Percentiles rank a stretch among this genome's conserved stretches.
Conservation (phyloP, 2,329 filamentous ascomycete species). For the Lasiodiplodia hormozganensis region DNA sequence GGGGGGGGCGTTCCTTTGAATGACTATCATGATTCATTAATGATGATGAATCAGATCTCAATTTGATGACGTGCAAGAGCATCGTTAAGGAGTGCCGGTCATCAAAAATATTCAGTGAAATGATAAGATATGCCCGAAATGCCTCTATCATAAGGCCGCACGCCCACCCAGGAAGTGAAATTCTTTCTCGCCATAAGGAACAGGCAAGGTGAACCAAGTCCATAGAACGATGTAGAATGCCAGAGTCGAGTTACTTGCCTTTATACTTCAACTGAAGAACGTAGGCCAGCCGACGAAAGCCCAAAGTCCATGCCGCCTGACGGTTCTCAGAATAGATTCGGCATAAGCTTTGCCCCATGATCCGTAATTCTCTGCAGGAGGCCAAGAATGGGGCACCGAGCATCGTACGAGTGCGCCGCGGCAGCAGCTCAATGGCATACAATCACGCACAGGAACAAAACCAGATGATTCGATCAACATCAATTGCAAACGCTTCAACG, state of each 20-base stretch:
- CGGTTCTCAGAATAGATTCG: not conserved
- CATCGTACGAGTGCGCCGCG: not conserved
- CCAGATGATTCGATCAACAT: not conserved
- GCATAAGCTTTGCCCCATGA: not conserved
- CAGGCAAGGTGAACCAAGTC: no score
- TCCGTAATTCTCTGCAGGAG: not conserved
- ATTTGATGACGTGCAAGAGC: no score
- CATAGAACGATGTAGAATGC: no score
- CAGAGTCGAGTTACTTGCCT: not conserved
- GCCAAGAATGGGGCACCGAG: not conserved
- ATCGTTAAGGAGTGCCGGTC: no score
- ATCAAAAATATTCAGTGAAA: no score
- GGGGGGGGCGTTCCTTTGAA: no score
- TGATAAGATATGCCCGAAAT: no score
- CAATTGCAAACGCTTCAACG: not conserved
- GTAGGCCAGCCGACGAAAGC: not conserved
- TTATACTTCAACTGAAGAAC: not conserved
- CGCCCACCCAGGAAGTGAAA: no score
- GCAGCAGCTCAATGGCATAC: not conserved
- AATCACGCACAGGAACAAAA: not conserved
- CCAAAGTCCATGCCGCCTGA: not conserved
- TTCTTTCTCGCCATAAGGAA: no score
- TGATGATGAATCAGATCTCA: no score
- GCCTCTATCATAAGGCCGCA: no score
- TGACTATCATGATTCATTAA: no score